Evolutionary conservation across 2,329 filamentous ascomycete genomes (phyloP).

Genomic region (Penicillium nordicum): DNA sequence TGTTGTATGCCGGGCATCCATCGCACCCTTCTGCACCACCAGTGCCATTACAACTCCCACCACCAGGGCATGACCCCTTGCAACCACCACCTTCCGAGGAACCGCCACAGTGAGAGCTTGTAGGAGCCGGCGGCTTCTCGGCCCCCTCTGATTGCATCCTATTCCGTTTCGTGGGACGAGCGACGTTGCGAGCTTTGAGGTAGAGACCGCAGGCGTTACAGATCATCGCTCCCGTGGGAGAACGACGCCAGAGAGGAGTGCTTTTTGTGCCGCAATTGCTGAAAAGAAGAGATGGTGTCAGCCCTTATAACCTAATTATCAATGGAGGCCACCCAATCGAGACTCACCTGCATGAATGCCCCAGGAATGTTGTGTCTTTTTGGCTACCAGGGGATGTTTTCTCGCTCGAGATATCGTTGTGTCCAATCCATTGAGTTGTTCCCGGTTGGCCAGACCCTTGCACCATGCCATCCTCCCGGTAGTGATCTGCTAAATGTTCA

Average conservation of each 20-base stretch:
- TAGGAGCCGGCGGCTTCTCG: constrained; percentile 25
- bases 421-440: constrained; percentile 13
- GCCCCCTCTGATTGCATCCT: constrained; percentile 44
- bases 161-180: constrained; percentile 86
- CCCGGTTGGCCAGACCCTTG: constrained; percentile 15
- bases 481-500: constrained; percentile 32
- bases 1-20: constrained; percentile 96
- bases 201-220: constrained; percentile 98
- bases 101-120: constrained; percentile 32
- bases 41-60: constrained; percentile 92
- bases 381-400: constrained; percentile 35
- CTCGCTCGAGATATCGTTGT: constrained; percentile 15
- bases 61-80: constrained; percentile 89
- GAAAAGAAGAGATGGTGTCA: constrained; percentile 3
- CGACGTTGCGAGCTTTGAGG: constrained; percentile 85
- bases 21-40: constrained; percentile 92
- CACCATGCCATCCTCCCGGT: constrained; percentile 19
- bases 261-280: constrained; percentile 95
- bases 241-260: constrained; percentile 91
- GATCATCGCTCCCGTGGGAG: constrained; percentile 87
- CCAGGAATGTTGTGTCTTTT: constrained; percentile 40
- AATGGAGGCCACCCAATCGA: neutral
- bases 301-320: neutral
- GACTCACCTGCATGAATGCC: constrained; percentile 43
- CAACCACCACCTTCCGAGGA: constrained; percentile 36